A percentile compares a stretch with the other conserved stretches of the same genome.
Evolutionary conservation across 192 early-diverging fungal species (phyloP).

Genomic region (Spinellus fusiger): DNA sequence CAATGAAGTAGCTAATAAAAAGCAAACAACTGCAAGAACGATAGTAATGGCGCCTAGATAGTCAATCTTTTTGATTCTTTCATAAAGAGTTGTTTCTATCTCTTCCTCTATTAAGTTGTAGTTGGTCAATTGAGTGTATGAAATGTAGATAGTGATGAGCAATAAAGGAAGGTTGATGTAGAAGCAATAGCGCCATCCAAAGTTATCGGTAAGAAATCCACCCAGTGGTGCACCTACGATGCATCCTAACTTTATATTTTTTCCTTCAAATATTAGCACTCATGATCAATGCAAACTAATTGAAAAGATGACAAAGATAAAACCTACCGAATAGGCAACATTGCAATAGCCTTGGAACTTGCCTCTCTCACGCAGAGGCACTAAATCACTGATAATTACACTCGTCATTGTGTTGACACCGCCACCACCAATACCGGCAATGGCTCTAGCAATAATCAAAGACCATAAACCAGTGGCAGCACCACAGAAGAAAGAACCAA

Average conservation of each 20-base stretch:
- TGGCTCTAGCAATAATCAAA: constrained; percentile 58
- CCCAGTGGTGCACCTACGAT: constrained; percentile 63
- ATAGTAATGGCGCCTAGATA: constrained; percentile 39
- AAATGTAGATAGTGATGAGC: constrained; percentile 38
- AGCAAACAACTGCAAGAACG: constrained; percentile 31
- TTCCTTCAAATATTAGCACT: neutral
- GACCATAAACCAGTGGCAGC: constrained; percentile 37
- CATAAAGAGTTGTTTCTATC: constrained; percentile 24
- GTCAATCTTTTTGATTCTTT: constrained; percentile 46
- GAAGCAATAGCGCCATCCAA: constrained; percentile 65
- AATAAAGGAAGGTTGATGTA: constrained; percentile 77
- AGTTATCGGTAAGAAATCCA: constrained; percentile 52
- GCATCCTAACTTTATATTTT: constrained; percentile 24
- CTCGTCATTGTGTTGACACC: constrained; percentile 55
- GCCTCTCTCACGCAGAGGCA: constrained; percentile 61
- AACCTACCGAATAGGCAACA: constrained; percentile 22
- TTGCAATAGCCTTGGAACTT: constrained; percentile 36
- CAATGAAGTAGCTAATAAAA: constrained; percentile 48
- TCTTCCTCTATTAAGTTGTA: constrained; percentile 25
- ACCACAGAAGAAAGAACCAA: constrained; percentile 68
- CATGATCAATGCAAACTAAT: neutral
- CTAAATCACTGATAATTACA: constrained; percentile 72
- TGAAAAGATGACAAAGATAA: neutral
- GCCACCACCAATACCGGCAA: constrained; percentile 71
- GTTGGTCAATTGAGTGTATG: constrained; percentile 36